Conservation (phyloP, 768 basidiomycete species). For the Mycena galericulata region DNA sequence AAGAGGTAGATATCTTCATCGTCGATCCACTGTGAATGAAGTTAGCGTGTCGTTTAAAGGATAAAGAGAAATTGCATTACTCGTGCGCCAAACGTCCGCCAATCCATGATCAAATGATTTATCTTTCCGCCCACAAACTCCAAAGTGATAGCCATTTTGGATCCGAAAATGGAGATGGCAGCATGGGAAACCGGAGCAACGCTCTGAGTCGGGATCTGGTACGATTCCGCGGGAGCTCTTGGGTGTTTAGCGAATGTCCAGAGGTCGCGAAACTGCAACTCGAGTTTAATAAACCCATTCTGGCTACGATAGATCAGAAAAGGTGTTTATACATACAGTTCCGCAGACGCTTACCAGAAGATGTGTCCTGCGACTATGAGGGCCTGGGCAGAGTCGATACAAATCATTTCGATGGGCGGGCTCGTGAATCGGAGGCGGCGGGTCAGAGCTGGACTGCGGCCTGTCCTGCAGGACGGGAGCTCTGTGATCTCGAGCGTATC, state of each 20-base stretch:
- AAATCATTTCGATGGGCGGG: conserved; percentile 57
- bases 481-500: conserved; percentile 58
- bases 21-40: conserved; percentile 57
- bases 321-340: background rate
- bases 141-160: conserved; percentile 56
- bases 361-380: conserved; percentile 59
- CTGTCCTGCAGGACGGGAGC: conserved; percentile 61
- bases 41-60: conserved; percentile 6
- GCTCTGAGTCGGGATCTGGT: conserved; percentile 55
- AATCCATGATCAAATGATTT: conserved; percentile 63
- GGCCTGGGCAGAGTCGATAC: conserved; percentile 58
- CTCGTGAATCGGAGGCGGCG: conserved; percentile 60
- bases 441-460: conserved; percentile 55
- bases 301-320: conserved; percentile 37
- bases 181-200: conserved; percentile 50
- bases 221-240: conserved; percentile 52
- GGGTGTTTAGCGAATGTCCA: conserved; percentile 69
- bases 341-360: conserved; percentile 50
- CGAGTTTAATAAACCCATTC: conserved; percentile 55
- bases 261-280: conserved; percentile 66
- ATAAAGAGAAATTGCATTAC: conserved; percentile 42
- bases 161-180: conserved; percentile 55
- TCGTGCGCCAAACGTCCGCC: conserved; percentile 60
- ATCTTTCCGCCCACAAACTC: conserved; percentile 54
- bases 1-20: conserved; percentile 62